Evolutionary conservation across 768 basidiomycete genomes (phyloP).

Genomic region (Cystoderma amianthinum): DNA sequence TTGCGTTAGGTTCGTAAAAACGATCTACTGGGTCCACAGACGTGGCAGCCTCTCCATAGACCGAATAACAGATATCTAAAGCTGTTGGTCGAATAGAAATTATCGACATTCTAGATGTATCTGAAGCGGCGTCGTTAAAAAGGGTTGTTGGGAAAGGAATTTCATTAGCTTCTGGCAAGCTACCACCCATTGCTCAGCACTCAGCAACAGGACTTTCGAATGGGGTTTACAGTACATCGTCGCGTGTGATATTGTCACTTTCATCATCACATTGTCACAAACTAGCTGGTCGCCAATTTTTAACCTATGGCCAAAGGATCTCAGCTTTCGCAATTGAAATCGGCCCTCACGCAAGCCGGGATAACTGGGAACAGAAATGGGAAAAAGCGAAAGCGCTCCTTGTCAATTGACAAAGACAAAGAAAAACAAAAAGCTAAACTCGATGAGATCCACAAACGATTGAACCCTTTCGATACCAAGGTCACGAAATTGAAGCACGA

Average conservation of each 20-base stretch:
- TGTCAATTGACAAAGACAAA: constrained; percentile 66
- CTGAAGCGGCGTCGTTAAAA: constrained; percentile 4
- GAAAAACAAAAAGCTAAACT: constrained; percentile 77
- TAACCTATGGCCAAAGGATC: constrained; percentile 70
- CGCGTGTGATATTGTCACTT: no score
- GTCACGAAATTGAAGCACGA: constrained; percentile 91
- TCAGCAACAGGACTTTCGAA: no score
- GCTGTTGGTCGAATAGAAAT: constrained; percentile 48
- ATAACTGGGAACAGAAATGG: constrained; percentile 52
- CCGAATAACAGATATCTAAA: constrained; percentile 62
- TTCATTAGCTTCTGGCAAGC: constrained; percentile 6
- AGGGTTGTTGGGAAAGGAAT: constrained; percentile 13
- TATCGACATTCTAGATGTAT: constrained; percentile 27
- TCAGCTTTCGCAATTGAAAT: constrained; percentile 87
- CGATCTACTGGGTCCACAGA: constrained; percentile 48
- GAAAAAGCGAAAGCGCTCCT: constrained; percentile 66
- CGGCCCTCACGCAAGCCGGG: constrained; percentile 75
- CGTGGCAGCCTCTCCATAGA: constrained; percentile 51
- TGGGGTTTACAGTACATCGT: no score
- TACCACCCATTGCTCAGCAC: no score
- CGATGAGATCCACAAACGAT: constrained; percentile 72
- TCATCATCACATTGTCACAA: no score
- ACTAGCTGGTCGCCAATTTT: background rate
- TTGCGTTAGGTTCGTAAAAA: constrained; percentile 68
- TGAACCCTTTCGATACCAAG: constrained; percentile 94